Evolutionary conservation across 176 grass and related monocot species (phyloP).

Genomic region (Paspalum notatum): DNA sequence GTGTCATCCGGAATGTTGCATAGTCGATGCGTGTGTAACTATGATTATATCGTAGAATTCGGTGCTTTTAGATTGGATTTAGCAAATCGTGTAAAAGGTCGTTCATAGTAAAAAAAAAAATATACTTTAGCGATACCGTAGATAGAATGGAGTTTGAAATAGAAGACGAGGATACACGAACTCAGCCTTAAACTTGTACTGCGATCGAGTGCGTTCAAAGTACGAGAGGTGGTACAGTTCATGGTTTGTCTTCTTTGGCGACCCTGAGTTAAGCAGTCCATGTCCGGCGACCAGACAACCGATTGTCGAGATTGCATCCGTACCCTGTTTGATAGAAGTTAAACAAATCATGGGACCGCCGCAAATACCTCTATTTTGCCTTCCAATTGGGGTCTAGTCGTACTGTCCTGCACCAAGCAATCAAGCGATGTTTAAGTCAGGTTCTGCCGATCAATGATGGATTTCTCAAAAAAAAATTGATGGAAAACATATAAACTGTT

Average conservation of each 20-base stretch:
- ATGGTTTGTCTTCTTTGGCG: neutral
- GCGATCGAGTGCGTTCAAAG: neutral
- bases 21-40: neutral
- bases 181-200: neutral
- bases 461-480: too few relatives aligned
- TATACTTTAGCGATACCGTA: too few relatives aligned
- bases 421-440: neutral
- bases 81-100: too few relatives aligned
- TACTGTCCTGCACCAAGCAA: neutral
- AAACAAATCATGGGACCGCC: neutral
- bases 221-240: neutral
- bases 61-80: neutral
- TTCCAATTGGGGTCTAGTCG: conserved; percentile 26
- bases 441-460: neutral
- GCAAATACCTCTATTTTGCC: neutral
- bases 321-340: neutral
- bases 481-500: neutral
- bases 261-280: neutral
- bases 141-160: too few relatives aligned
- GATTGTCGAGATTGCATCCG: neutral
- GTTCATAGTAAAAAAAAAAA: too few relatives aligned
- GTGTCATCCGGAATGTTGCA: neutral
- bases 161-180: too few relatives aligned
- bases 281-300: conserved; percentile 13
- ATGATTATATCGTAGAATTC: neutral